Conservation (phyloP, 1,284 basidiomycete species). For the Sanguinoderma infundibulare region DNA sequence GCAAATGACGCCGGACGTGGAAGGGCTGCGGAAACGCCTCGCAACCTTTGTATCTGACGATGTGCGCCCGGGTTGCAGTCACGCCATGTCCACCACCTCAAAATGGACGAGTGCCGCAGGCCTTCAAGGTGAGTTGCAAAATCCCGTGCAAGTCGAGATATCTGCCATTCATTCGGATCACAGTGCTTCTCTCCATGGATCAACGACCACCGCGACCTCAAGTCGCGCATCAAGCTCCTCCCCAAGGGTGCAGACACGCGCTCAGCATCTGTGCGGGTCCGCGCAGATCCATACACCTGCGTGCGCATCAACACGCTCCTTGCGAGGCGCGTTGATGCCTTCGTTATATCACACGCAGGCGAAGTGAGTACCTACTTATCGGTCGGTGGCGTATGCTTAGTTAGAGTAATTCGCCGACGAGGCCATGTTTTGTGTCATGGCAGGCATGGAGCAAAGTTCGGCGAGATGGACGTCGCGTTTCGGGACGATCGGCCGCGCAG, state of each 20-base stretch:
- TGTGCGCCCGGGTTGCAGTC: not conserved
- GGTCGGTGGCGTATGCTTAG: too few species aligned
- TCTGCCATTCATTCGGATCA: not conserved
- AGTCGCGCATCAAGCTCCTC: slow-evolving; percentile 5
- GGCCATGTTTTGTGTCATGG: too few species aligned
- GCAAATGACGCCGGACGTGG: too few species aligned
- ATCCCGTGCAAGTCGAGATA: too few species aligned
- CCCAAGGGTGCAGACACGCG: slow-evolving; percentile 4
- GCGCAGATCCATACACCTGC: not conserved
- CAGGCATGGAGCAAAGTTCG: too few species aligned
- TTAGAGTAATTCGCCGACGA: too few species aligned
- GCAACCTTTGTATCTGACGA: not conserved
- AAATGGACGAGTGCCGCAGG: not conserved
- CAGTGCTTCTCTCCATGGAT: not conserved
- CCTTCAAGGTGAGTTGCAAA: not conserved
- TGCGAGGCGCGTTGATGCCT: too few species aligned
- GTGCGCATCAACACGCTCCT: not conserved
- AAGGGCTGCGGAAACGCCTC: too few species aligned
- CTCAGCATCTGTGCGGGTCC: not conserved
- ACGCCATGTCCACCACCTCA: not conserved
- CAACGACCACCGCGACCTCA: not conserved
- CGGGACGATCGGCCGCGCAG: too few species aligned
- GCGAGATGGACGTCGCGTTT: too few species aligned
- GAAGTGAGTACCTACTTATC: too few species aligned
- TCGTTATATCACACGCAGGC: too few species aligned